phyloP scores from a whole-genome alignment of 208 protist species.

The Trypanosoma cruzi region DNA sequence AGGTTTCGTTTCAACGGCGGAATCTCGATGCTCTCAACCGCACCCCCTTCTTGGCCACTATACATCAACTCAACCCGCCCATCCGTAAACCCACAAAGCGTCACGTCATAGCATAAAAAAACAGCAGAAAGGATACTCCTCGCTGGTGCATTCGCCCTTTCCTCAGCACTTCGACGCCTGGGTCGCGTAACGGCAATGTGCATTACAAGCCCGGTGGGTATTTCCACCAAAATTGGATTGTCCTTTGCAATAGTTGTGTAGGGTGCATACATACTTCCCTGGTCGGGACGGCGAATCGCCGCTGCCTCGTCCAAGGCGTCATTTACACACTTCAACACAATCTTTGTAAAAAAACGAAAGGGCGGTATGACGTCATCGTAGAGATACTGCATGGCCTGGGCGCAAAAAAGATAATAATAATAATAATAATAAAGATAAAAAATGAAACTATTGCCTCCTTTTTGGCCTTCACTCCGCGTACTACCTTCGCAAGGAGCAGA shows the following conservation, averaged over 20 bases:
- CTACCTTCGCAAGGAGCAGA: not conserved
- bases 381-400: conserved; percentile 27
- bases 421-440: conserved; percentile 3
- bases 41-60: not conserved
- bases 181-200: not conserved
- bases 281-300: not conserved
- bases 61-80: conserved; percentile 30
- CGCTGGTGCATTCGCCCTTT: not conserved
- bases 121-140: conserved; percentile 8
- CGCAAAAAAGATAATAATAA: not conserved
- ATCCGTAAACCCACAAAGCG: conserved; percentile 40
- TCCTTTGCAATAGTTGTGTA: conserved; percentile 2
- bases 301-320: conserved; percentile 28
- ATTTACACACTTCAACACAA: conserved; percentile 34
- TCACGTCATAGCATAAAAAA: conserved; percentile 6
- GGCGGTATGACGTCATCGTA: conserved; percentile 32
- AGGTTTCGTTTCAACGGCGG: conserved; percentile 7
- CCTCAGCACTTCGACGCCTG: not conserved
- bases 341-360: conserved; percentile 34
- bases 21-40: conserved; percentile 6
- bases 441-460: conserved; percentile 5
- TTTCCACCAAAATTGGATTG: conserved; percentile 1
- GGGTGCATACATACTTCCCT: not conserved
- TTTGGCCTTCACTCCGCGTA: not conserved
- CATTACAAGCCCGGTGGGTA: not conserved